Conservation (phyloP, 2,329 filamentous ascomycete genomes). For the Tolypocladium album region DNA sequence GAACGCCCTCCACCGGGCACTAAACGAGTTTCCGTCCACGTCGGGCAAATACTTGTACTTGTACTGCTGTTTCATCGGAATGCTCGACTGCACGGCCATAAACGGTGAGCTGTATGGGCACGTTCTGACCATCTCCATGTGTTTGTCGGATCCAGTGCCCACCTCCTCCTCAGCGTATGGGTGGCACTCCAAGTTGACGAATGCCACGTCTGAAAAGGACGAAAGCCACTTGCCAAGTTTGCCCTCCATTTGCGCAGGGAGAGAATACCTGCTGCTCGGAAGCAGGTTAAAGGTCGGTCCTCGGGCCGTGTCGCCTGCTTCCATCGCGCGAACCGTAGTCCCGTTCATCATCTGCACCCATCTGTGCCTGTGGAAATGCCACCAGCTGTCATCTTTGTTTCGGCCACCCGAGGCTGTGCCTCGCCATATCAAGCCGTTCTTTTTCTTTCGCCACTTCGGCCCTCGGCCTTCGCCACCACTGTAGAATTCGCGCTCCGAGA, state of each 20-base stretch:
- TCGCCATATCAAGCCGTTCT: slow-evolving; percentile 48
- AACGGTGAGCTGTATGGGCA: background rate
- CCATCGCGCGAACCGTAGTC: slow-evolving; percentile 39
- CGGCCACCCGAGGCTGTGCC: slow-evolving; percentile 53
- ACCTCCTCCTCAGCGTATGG: slow-evolving; percentile 16
- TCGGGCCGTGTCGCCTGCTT: slow-evolving; percentile 23
- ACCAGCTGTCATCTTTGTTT: slow-evolving; percentile 45
- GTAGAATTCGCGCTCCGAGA: slow-evolving; percentile 46
- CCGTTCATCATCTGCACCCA: slow-evolving; percentile 60
- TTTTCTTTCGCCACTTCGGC: slow-evolving; percentile 46
- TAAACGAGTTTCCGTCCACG: slow-evolving; percentile 57
- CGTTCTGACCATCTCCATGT: background rate
- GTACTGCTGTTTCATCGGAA: slow-evolving; percentile 38
- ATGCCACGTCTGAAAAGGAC: slow-evolving; percentile 31
- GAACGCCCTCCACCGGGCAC: slow-evolving; percentile 52
- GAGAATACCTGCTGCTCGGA: slow-evolving; percentile 28
- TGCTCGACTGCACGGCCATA: background rate
- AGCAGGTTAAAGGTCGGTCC: slow-evolving; percentile 40
- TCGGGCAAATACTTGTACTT: slow-evolving; percentile 57
- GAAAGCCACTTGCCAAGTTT: slow-evolving; percentile 29
- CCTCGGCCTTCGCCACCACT: slow-evolving; percentile 44
- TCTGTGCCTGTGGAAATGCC: slow-evolving; percentile 58
- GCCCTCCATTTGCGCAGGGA: slow-evolving; percentile 19
- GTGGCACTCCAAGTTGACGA: slow-evolving; percentile 26
- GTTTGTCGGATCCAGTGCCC: background rate